Conservation (phyloP, 768 basidiomycete genomes). For the Phylloporus sp. region DNA sequence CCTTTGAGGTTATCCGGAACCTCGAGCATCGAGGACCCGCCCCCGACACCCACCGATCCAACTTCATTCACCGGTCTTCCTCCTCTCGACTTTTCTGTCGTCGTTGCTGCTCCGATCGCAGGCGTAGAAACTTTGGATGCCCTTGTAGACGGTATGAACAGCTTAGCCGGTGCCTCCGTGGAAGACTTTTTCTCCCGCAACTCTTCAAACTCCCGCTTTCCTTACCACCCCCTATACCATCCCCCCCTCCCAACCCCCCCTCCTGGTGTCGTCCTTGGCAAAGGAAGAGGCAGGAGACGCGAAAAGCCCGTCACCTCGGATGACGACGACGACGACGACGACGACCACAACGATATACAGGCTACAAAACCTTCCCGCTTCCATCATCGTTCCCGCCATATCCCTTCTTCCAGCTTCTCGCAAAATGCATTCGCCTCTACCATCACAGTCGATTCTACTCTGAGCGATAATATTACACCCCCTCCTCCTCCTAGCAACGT, state of each 20-base stretch:
- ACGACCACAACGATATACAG: constrained; percentile 11
- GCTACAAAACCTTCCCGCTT: constrained; percentile 14
- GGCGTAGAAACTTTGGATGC: constrained; percentile 89
- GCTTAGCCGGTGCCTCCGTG: constrained; percentile 65
- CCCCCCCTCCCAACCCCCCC: constrained; percentile 83
- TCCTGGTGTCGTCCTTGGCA: constrained; percentile 68
- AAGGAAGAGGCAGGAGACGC: constrained; percentile 30
- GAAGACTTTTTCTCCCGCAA: constrained; percentile 49
- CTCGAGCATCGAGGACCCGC: constrained; percentile 70
- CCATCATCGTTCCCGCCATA: constrained; percentile 20
- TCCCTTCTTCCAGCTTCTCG: constrained; percentile 18
- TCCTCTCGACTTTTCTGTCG: constrained; percentile 50
- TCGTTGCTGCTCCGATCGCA: constrained; percentile 71
- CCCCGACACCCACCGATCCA: constrained; percentile 60
- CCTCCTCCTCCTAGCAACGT: constrained; percentile 8
- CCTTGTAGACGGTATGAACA: constrained; percentile 86
- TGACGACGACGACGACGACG: constrained; percentile 46
- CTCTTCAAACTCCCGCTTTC: constrained; percentile 47
- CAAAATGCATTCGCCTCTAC: constrained; percentile 28
- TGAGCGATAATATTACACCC: constrained; percentile 15
- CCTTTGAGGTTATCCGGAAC: constrained; percentile 60
- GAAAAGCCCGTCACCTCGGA: constrained; percentile 40
- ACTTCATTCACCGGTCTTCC: constrained; percentile 15
- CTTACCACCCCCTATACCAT: constrained; percentile 72
- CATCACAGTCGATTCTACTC: constrained; percentile 24